Conservation (phyloP, 2,329 filamentous ascomycete genomes). For the Tolypocladium inflatum region DNA sequence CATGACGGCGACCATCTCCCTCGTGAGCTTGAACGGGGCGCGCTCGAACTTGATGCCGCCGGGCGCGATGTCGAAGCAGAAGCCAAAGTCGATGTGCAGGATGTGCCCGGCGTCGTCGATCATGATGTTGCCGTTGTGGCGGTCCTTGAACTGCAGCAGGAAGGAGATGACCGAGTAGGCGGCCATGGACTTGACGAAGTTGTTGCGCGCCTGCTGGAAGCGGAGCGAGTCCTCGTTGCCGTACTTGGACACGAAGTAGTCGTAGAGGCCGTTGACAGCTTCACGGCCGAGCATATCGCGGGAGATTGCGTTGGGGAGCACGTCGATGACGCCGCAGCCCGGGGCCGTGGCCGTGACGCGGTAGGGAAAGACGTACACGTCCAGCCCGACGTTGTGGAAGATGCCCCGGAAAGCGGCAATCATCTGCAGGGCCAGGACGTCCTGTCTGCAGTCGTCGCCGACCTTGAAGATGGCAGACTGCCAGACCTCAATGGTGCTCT, state of each 20-base stretch:
- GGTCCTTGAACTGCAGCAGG: constrained; percentile 95
- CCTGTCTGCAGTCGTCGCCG: constrained; percentile 94
- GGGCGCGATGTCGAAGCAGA: constrained; percentile 98
- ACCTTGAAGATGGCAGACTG: constrained; percentile 99
- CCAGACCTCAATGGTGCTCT: constrained; percentile 82
- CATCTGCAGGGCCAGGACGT: constrained; percentile 94
- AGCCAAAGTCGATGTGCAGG: constrained; percentile 97
- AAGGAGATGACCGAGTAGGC: constrained; percentile 97
- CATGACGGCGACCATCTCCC: constrained; percentile 99
- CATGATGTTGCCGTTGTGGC: constrained; percentile 99
- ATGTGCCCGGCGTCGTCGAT: constrained; percentile 95
- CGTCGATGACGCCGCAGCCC: constrained; percentile 96
- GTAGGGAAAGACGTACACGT: constrained; percentile 95
- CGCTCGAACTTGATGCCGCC: constrained; percentile 97
- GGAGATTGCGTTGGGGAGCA: constrained; percentile 93
- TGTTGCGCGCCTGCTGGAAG: constrained; percentile 90
- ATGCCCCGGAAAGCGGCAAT: constrained; percentile 96
- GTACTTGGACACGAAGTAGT: constrained; percentile 97
- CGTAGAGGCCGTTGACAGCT: constrained; percentile 94
- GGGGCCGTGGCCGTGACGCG: constrained; percentile 95
- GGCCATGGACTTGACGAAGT: constrained; percentile 99
- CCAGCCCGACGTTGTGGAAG: constrained; percentile 87
- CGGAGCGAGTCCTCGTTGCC: constrained; percentile 90
- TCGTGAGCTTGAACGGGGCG: constrained; percentile 94
- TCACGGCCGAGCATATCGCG: constrained; percentile 98